Percentiles rank a stretch among this genome's conserved stretches.
Evolutionary conservation across 805 yeast genomes (phyloP).

Genomic region (Sporopachydermia lactativora): DNA sequence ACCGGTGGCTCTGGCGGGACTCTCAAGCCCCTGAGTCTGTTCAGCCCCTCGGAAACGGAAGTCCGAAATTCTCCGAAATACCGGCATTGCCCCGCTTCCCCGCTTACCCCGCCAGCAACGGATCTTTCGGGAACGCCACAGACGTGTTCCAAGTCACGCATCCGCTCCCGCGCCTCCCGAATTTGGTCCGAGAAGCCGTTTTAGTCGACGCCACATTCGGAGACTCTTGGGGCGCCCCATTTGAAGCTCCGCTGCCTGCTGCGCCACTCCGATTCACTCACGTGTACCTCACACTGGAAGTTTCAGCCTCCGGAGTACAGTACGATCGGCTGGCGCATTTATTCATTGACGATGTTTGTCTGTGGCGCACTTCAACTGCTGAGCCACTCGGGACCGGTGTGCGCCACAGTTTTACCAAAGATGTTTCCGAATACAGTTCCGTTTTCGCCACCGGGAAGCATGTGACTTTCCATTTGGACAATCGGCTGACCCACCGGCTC

Average conservation of each 20-base stretch:
- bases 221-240: constrained; percentile 21
- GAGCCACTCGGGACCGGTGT: constrained; percentile 48
- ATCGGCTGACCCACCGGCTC: constrained; percentile 31
- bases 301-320: constrained; percentile 20
- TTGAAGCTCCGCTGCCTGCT: constrained; percentile 17
- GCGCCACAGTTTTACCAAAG: constrained; percentile 44
- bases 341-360: constrained; percentile 43
- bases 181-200: constrained; percentile 7
- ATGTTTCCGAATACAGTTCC: constrained; percentile 39
- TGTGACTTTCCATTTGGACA: constrained; percentile 50
- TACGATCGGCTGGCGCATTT: constrained; percentile 25
- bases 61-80: too few species aligned
- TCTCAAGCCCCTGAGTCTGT: too few species aligned
- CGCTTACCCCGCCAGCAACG: neutral
- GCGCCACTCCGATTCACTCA: constrained; percentile 19
- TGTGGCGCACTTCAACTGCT: constrained; percentile 79
- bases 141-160: constrained; percentile 13
- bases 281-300: constrained; percentile 20
- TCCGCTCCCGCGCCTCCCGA: constrained; percentile 7
- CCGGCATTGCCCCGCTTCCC: constrained; percentile 1
- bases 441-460: constrained; percentile 31
- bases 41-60: too few species aligned
- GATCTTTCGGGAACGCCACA: constrained; percentile 3
- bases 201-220: constrained; percentile 18
- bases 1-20: neutral